These are phyloP conservation scores for Antrodiella citrinella DNA, from an alignment of 768 basidiomycete genomes.

Conservation along the genomic window DNA sequence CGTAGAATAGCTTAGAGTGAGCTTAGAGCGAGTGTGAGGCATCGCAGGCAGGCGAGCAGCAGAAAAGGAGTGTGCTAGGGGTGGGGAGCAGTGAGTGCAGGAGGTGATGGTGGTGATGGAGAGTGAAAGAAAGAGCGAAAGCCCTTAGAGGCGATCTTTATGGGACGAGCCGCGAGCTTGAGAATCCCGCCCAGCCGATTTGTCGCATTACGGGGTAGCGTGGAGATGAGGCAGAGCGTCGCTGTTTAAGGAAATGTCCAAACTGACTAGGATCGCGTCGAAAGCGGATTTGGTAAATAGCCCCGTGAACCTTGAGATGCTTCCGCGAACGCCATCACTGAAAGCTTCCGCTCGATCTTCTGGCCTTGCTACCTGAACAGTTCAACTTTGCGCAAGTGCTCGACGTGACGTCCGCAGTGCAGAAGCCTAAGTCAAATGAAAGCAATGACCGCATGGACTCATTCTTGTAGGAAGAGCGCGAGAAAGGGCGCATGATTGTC, in stretches of 20 bases:
- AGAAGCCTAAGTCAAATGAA: too few relatives aligned
- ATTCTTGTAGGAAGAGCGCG: not conserved
- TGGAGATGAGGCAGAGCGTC: not conserved
- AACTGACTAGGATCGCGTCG: constrained; percentile 1
- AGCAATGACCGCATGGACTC: too few relatives aligned
- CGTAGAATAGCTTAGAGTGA: not conserved
- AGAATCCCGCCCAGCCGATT: not conserved
- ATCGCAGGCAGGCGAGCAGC: not conserved
- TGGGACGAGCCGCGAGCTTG: not conserved
- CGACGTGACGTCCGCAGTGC: too few relatives aligned
- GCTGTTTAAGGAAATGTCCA: not conserved
- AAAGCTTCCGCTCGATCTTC: not conserved
- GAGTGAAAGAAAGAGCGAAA: not conserved
- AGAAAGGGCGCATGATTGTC: not conserved
- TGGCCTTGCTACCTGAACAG: not conserved
- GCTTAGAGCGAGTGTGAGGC: not conserved
- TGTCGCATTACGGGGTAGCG: too few relatives aligned
- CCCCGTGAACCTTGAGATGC: not conserved
- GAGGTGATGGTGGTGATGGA: not conserved
- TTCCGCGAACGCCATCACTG: not conserved
- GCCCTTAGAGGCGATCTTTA: not conserved
- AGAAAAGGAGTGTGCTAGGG: not conserved
- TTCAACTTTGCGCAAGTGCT: not conserved
- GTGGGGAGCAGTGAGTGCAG: not conserved
- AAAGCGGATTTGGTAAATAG: not conserved